Base-by-base conservation (phyloP, 306 rosid genomes). In the Alnus rubra region DNA sequence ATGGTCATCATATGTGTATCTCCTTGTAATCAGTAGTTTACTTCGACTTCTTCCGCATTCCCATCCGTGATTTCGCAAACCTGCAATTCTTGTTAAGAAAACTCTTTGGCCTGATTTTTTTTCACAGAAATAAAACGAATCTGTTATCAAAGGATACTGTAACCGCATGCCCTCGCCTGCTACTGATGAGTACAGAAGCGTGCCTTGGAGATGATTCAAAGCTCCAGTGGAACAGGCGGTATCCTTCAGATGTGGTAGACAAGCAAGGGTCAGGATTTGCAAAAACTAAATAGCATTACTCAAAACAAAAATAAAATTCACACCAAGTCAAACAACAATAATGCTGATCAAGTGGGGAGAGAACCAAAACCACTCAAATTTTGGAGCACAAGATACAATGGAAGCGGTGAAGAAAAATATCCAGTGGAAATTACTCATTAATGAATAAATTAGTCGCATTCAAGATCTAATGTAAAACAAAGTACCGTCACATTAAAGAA, bases 41-140 rank as follows among this genome's bases (percentile, higher is more conserved):
- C 85, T 90, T 86, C 2, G 84, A 80, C 88, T 90, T 91, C 96
- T 85, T 93, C 30, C 98, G 91, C 97, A 88, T 88, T 35, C 99
- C 98, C 99, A 93, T 93, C 79, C 98, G 87, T 19, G 99, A 95
- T 87, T 89, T 93, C 54, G 99, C 97, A 71, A 64, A 95, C 82
- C 98, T 93, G 83, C 56, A 64, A 73, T 79, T 82, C 78, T 74
- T 33, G 79, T 95, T 91, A 90, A 91, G 92, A n/a, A 86, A 33
- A 33, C 37, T 33, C 1, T 35, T 28, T 33, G 44, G 53, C 52
- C 47, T 47, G 33, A 68, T 33, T 33, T 33, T 33, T 33, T 33
- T 33, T 1, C 1, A 33, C 0, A 33, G 2, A 33, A 33, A 64
- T 23, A 62, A 74, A 19, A 75, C 55, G 12, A 48, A 77, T 13